Evolutionary conservation across 2,329 filamentous ascomycete genomes (phyloP).

Genomic region (Cordyceps farinosa): DNA sequence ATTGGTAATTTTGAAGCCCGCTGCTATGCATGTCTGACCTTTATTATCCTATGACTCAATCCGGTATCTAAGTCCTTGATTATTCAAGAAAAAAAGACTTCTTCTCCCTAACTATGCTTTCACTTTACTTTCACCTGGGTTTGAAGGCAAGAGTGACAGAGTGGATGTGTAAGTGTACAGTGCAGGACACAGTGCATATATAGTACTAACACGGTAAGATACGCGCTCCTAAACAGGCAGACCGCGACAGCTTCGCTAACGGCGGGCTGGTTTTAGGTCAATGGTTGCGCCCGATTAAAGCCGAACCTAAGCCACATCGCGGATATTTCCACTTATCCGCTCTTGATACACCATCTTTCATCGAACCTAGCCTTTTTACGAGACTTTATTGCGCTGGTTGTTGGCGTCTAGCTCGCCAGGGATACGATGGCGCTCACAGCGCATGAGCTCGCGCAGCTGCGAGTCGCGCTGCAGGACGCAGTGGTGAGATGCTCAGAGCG

Average conservation of each 20-base stretch:
- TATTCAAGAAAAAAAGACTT: background rate
- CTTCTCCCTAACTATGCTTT: background rate
- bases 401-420: background rate
- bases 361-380: background rate
- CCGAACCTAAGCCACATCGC: background rate
- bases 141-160: background rate
- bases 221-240: slow-evolving; percentile 10
- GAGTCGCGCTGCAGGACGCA: slow-evolving; percentile 75
- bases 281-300: background rate
- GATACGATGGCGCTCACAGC: slow-evolving; percentile 51
- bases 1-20: background rate
- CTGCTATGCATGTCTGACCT: too few relatives aligned
- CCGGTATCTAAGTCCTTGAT: too few relatives aligned
- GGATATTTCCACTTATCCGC: background rate
- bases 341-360: background rate
- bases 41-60: too few relatives aligned
- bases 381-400: background rate
- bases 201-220: background rate
- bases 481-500: slow-evolving; percentile 89
- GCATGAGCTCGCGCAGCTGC: slow-evolving; percentile 60
- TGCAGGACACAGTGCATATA: background rate
- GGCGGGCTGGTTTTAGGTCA: background rate
- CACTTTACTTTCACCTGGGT: background rate
- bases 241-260: slow-evolving; percentile 12
- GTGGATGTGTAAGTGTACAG: background rate